phyloP scores from a whole-genome alignment of 2,329 filamentous ascomycete genomes.

The Emmonsia crescens region DNA sequence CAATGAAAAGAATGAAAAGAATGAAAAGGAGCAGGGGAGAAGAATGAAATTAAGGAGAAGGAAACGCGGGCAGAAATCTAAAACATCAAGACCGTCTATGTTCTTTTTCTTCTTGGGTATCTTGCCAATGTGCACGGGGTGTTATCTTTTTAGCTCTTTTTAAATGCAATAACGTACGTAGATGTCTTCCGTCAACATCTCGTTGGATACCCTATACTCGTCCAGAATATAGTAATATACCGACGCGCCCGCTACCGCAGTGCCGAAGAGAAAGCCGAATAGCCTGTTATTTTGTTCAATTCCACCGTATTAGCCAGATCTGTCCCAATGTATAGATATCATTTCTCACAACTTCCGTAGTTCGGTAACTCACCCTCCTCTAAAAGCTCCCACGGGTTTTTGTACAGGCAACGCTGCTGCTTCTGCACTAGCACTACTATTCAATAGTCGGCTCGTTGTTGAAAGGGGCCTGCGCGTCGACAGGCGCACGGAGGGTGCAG shows the following conservation, averaged over 20 bases:
- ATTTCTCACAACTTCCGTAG: neutral
- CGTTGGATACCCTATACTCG: conserved; percentile 89
- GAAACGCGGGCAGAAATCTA: neutral
- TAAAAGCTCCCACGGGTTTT: conserved; percentile 60
- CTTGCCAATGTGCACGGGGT: neutral
- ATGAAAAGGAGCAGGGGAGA: neutral
- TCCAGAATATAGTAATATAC: conserved; percentile 90
- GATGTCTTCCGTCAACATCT: conserved; percentile 89
- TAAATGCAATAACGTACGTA: conserved; percentile 55
- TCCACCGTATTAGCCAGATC: conserved; percentile 3
- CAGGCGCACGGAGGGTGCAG: conserved; percentile 13
- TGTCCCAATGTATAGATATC: neutral
- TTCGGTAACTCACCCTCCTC: conserved; percentile 53
- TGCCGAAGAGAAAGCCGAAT: conserved; percentile 83
- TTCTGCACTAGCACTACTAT: conserved; percentile 21
- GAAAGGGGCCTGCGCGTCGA: conserved; percentile 23
- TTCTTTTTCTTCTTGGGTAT: neutral
- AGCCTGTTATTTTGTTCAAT: conserved; percentile 44
- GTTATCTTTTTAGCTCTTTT: neutral
- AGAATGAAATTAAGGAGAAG: neutral
- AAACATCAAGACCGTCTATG: neutral
- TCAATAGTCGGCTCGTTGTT: conserved; percentile 25
- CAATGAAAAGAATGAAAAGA: neutral
- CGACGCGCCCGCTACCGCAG: conserved; percentile 63
- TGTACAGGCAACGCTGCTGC: conserved; percentile 40